Conservation (phyloP, 129 eudicot species). For the Helianthus tuberosus region DNA sequence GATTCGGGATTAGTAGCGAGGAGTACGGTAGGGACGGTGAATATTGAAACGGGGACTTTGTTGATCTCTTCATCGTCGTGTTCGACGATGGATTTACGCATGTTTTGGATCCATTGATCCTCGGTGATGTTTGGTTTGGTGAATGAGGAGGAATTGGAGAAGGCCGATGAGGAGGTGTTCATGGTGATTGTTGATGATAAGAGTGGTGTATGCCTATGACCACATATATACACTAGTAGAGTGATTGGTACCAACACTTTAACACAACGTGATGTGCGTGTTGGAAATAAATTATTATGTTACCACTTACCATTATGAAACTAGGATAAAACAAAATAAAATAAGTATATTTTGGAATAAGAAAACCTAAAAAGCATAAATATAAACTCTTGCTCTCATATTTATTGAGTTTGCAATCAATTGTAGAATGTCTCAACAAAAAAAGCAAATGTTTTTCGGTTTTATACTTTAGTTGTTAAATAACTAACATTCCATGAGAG, state of each 20-base stretch:
- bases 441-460: no score
- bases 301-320: no score
- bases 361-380: no score
- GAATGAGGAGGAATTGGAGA: slow-evolving; percentile 22
- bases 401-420: no score
- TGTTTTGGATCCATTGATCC: slow-evolving; percentile 40
- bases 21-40: slow-evolving; percentile 53
- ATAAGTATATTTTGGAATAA: no score
- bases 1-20: slow-evolving; percentile 43
- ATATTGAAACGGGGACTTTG: slow-evolving; percentile 48
- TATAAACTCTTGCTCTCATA: no score
- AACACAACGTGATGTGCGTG: background rate
- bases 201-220: background rate
- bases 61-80: slow-evolving; percentile 33
- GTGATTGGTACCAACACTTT: background rate
- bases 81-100: slow-evolving; percentile 44
- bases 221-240: slow-evolving; percentile 1
- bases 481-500: no score
- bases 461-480: no score
- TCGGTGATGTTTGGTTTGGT: slow-evolving; percentile 9
- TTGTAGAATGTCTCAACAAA: no score
- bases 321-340: no score
- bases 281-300: background rate
- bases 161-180: background rate
- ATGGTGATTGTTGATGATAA: background rate